Conservation (phyloP, 2,329 filamentous ascomycete genomes). For the Sporothrix humicola region DNA sequence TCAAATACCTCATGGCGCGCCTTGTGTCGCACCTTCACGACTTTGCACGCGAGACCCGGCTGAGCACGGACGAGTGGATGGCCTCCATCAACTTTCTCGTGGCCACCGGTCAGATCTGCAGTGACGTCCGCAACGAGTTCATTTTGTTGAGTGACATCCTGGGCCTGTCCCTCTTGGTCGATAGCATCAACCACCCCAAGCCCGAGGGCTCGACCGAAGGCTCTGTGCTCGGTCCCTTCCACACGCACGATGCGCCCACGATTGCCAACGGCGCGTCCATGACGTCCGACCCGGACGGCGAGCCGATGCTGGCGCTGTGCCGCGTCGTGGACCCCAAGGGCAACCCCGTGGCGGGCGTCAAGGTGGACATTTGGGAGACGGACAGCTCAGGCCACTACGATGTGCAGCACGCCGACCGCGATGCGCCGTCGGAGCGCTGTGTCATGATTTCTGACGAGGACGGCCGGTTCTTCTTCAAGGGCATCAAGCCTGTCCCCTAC, state of each 20-base stretch:
- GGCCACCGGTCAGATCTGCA: constrained; percentile 73
- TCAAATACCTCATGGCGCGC: constrained; percentile 74
- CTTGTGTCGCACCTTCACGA: constrained; percentile 80
- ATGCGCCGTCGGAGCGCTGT: constrained; percentile 72
- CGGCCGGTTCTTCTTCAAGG: constrained; percentile 83
- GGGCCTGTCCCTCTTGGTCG: constrained; percentile 78
- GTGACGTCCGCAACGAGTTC: constrained; percentile 78
- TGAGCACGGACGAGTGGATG: constrained; percentile 82
- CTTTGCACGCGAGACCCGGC: constrained; percentile 77
- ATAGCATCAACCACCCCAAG: constrained; percentile 84
- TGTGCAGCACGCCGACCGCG: constrained; percentile 72
- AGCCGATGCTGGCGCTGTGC: constrained; percentile 75
- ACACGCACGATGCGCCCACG: constrained; percentile 74
- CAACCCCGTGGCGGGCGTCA: constrained; percentile 66
- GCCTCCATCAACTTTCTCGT: constrained; percentile 73
- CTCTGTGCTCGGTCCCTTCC: constrained; percentile 81
- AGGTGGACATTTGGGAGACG: constrained; percentile 85
- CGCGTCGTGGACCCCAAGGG: constrained; percentile 69
- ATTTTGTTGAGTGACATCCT: constrained; percentile 82
- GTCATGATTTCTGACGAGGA: constrained; percentile 68
- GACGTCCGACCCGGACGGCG: constrained; percentile 70
- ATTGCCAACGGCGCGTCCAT: constrained; percentile 64
- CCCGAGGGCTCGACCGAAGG: constrained; percentile 73
- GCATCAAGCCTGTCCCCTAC: constrained; percentile 83
- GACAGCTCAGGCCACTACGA: constrained; percentile 82